Percentiles rank a stretch among this genome's conserved stretches.
These are phyloP conservation scores for Aspergillus sclerotialis DNA, from an alignment of 2,329 filamentous ascomycete species.

Conservation along the genomic window DNA sequence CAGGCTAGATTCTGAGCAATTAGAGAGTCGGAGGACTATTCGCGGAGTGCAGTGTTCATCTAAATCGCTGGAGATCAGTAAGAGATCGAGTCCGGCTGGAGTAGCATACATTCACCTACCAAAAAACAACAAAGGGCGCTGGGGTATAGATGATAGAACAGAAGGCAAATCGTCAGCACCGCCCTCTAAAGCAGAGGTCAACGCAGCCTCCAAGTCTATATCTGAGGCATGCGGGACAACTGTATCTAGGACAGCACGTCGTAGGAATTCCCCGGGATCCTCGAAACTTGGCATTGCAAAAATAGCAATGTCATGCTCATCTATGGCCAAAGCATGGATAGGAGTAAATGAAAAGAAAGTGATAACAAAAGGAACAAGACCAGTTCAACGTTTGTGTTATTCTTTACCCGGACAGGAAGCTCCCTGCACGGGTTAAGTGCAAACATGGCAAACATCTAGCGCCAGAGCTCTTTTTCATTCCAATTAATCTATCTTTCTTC, in stretches of 20 bases:
- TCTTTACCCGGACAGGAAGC: no score
- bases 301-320: slow-evolving; percentile 17
- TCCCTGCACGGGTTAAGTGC: slow-evolving; percentile 15
- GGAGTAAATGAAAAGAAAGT: slow-evolving; percentile 5
- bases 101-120: slow-evolving; percentile 26
- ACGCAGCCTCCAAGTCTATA: slow-evolving; percentile 31
- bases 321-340: not conserved
- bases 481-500: no score
- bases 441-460: slow-evolving; percentile 22
- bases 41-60: slow-evolving; percentile 50
- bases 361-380: slow-evolving; percentile 2
- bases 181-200: slow-evolving; percentile 40
- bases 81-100: slow-evolving; percentile 26
- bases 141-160: slow-evolving; percentile 42
- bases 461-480: no score
- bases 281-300: slow-evolving; percentile 29
- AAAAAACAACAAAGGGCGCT: slow-evolving; percentile 48
- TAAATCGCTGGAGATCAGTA: slow-evolving; percentile 43
- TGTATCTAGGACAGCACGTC: slow-evolving; percentile 36
- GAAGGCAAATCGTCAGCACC: slow-evolving; percentile 37
- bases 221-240: slow-evolving; percentile 37
- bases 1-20: slow-evolving; percentile 42
- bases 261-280: slow-evolving; percentile 34
- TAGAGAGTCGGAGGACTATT: slow-evolving; percentile 45
- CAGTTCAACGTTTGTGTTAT: no score